Conservation (phyloP, 2,329 filamentous ascomycete genomes). For the Stenocarpella maydis region DNA sequence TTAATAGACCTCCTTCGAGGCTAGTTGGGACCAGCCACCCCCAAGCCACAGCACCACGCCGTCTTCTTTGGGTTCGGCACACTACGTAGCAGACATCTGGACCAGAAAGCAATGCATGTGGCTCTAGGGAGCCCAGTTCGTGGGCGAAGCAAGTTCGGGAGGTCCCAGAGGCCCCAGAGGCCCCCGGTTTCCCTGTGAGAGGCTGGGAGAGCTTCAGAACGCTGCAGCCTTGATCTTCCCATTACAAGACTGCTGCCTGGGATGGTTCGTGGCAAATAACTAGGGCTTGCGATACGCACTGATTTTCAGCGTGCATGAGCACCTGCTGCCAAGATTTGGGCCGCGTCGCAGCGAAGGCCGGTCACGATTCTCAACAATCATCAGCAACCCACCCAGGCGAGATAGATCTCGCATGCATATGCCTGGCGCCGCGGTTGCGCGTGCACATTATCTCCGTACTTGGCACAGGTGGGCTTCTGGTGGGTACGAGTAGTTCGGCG, state of each 20-base stretch:
- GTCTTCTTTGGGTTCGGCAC: too few relatives aligned
- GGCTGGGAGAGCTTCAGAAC: not conserved
- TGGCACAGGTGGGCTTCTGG: not conserved
- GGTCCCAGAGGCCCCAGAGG: too few relatives aligned
- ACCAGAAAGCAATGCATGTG: too few relatives aligned
- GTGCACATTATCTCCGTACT: not conserved
- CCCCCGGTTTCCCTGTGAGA: not conserved
- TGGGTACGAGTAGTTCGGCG: conserved; percentile 10
- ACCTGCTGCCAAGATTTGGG: conserved; percentile 16
- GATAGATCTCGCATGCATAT: not conserved
- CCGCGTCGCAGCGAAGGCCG: not conserved
- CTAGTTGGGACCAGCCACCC: too few relatives aligned
- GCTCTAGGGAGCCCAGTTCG: too few relatives aligned
- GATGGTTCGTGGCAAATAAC: not conserved
- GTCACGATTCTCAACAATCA: not conserved
- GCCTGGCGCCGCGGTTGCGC: too few relatives aligned
- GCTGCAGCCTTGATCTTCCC: not conserved
- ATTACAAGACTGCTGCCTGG: not conserved
- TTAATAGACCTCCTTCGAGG: too few relatives aligned
- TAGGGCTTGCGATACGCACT: not conserved
- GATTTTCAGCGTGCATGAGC: conserved; percentile 9
- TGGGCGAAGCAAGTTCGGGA: too few relatives aligned
- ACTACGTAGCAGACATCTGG: too few relatives aligned
- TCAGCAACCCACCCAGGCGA: not conserved
- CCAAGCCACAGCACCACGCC: too few relatives aligned